Base-by-base conservation (phyloP, 805 yeast genomes). In the Starmerella sp. region DNA sequence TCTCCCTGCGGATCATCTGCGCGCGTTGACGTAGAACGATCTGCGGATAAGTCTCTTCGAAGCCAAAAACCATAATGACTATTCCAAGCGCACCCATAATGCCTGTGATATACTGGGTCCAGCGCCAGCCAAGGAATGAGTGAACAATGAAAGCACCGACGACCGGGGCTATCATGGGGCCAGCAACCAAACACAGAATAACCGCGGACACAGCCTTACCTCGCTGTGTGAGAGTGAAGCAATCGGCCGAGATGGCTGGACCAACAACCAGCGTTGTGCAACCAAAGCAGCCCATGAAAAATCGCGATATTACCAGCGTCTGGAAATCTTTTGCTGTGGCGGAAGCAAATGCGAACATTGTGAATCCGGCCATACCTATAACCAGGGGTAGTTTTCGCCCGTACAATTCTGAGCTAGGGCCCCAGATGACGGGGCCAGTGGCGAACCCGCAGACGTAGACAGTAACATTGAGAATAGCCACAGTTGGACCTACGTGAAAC, bases 361-460 rank as follows among this genome's bases (percentile, higher is more conserved):
- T 54, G 51, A 62, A 62, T 11, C 65, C 58, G 28, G 56, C 52
- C 57, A 69, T 63, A 52, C 73, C 64, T 2, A 73, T 37, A 35
- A 70, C 64, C 39, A 73, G 69, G 5, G 82, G 79, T 5, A 66
- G 57, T 57, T 78, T 75, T 68, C 93, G 76, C 51, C 73, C 73
- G 50, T 66, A 73, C 57, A 76, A 62, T 64, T 79, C 83, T 1
- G 81, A 76, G 9, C 78, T 59, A 1, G 84, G 84, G 1, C 84
- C 86, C 76, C 81, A 79, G 11, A 82, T 59, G 66, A 81, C 69
- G 3, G 86, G 86, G 0, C 89, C 90, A 14, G 79, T 67, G 0
- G 85, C 86, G 62, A 82, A 77, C 0, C 89, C 90, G 48, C 82
- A 65, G 11, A 83, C 78, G 60, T 77, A 84, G 14, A 83, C 67